Evolutionary conservation across 202 grass and related monocot species (phyloP).

Genomic region (Bolboschoenoplectus hybrid): DNA sequence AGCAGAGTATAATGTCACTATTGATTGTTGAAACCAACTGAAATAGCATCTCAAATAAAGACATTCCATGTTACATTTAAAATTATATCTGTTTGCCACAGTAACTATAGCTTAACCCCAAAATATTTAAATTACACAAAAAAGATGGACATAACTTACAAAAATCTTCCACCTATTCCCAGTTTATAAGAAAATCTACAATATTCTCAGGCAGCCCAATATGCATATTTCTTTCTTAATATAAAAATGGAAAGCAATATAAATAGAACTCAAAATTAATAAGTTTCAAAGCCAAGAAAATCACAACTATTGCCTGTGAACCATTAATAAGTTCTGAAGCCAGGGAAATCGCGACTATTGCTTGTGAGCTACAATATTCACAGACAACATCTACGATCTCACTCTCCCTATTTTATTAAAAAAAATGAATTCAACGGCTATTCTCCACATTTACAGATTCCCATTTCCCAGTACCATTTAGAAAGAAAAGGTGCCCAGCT

Average conservation of each 20-base stretch:
- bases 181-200: too few relatives aligned
- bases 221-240: background rate
- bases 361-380: background rate
- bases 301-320: background rate
- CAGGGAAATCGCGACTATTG: background rate
- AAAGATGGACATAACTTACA: too few relatives aligned
- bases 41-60: too few relatives aligned
- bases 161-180: too few relatives aligned
- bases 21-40: too few relatives aligned
- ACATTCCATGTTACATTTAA: background rate
- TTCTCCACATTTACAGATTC: background rate
- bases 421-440: background rate
- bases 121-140: too few relatives aligned
- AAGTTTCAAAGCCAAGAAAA: background rate
- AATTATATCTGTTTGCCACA: background rate
- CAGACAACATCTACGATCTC: background rate
- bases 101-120: too few relatives aligned
- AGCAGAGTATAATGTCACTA: too few relatives aligned
- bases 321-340: background rate
- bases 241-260: background rate
- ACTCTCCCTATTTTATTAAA: background rate
- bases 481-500: background rate
- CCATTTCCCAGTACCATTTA: background rate
- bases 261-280: background rate
- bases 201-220: too few relatives aligned